phyloP scores from a whole-genome alignment of 352 stramenopile genomes.

The Phytophthora boehmeriae region DNA sequence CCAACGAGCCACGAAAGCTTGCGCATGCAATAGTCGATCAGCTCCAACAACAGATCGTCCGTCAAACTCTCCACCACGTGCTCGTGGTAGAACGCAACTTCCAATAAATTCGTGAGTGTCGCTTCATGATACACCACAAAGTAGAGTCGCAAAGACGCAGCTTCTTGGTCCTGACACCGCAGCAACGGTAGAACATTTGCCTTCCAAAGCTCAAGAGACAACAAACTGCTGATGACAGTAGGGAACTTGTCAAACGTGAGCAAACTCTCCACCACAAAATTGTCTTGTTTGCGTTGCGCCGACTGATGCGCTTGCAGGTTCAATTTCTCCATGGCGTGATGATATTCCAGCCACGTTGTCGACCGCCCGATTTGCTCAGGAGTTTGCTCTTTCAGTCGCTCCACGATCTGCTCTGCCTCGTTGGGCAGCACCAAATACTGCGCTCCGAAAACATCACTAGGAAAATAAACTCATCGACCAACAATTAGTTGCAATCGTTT shows the following conservation, averaged over 20 bases:
- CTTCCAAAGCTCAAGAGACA: slow-evolving; percentile 93
- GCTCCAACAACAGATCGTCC: slow-evolving; percentile 91
- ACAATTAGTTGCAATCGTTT: slow-evolving; percentile 6
- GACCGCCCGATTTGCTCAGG: slow-evolving; percentile 65
- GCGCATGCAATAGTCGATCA: slow-evolving; percentile 94
- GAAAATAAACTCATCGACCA: neutral
- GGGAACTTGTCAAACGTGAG: slow-evolving; percentile 93
- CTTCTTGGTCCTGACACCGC: slow-evolving; percentile 49
- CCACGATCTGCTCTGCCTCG: slow-evolving; percentile 88
- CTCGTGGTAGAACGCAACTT: slow-evolving; percentile 91
- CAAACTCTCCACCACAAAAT: slow-evolving; percentile 93
- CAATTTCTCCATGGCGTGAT: slow-evolving; percentile 91
- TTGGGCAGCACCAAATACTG: slow-evolving; percentile 75
- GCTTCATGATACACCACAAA: slow-evolving; percentile 93
- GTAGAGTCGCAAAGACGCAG: slow-evolving; percentile 88
- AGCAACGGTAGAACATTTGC: slow-evolving; percentile 73
- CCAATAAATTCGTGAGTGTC: slow-evolving; percentile 88
- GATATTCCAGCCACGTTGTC: slow-evolving; percentile 86
- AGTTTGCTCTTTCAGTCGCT: slow-evolving; percentile 64
- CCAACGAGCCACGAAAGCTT: slow-evolving; percentile 89
- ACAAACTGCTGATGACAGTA: slow-evolving; percentile 87
- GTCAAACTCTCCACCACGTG: slow-evolving; percentile 87
- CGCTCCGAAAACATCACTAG: slow-evolving; percentile 31
- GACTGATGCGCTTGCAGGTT: slow-evolving; percentile 94
- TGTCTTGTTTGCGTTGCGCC: slow-evolving; percentile 89